Evolutionary conservation across 2,329 filamentous ascomycete species (phyloP), one percentile per base, ranked within the genome.

Genomic region (Botrytis fragariae): DNA sequence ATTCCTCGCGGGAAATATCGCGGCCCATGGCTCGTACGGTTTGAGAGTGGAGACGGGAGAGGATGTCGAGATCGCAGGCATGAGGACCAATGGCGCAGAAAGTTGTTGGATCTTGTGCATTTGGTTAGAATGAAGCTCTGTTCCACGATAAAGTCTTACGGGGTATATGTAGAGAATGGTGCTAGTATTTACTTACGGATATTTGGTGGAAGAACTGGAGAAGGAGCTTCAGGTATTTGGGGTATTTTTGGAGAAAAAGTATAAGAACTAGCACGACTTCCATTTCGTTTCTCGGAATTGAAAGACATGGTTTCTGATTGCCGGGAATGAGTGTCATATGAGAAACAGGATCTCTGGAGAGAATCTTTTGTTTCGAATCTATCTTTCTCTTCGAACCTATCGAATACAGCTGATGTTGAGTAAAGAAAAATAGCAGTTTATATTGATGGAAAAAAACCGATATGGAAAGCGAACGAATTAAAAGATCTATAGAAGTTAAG

Each of bases 11-110:
- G 18, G 70, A 57, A 3, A 72, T 25, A 14, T 72, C 61, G 8
- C 70, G 70, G 6, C 70, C 70, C 70, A 67, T 65, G 45, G 61
- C 70, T 59, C 48, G 18, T 1, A 72, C 45, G 0, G 37, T 72
- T 25, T 65, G 60, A 16, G n/a, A 45, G 16, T 67, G 70, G 14
- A 72, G 61, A 22, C 70, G 70, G 14, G 70, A 72, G 45, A 72
- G 32, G 2, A 72, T 72, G 3, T 72, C 70, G 18, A 65, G 48
- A 20, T 72, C 70, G 29, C 45, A 61, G 10, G 70, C 70, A 45
- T 44, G 61, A 29, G 61, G 25, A 16, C 70, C 70, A 44, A 72
- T 72, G n/a, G 70, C 70, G 9, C 70, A 72, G 20, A 72, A 64
- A 16, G 70, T 72, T 29, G 70, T 72, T 12, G 70, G 60, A 35